Percentiles rank a stretch among this genome's conserved stretches.
Evolutionary conservation across 2,329 filamentous ascomycete genomes (phyloP).

Genomic region (Ophiocordyceps robertsii): DNA sequence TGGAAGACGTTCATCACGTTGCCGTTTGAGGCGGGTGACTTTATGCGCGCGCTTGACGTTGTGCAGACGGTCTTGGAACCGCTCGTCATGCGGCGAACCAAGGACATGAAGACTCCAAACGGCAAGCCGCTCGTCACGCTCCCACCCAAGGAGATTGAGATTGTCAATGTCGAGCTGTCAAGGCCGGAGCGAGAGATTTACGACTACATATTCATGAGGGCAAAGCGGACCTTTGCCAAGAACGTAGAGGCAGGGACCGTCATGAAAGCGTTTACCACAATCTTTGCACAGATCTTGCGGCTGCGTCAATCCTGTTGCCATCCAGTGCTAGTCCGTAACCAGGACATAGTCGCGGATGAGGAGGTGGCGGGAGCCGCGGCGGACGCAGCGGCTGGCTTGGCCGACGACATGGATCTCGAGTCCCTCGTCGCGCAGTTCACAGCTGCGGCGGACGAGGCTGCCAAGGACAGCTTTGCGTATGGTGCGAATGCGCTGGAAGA

Average conservation of each 20-base stretch:
- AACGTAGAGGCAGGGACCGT: slow-evolving; percentile 88
- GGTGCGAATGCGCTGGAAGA: slow-evolving; percentile 79
- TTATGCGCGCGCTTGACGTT: slow-evolving; percentile 84
- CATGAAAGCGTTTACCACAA: slow-evolving; percentile 90
- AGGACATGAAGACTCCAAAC: slow-evolving; percentile 93
- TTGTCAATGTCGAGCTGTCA: slow-evolving; percentile 78
- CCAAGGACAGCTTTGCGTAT: slow-evolving; percentile 50
- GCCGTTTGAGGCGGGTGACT: slow-evolving; percentile 91
- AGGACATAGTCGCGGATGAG: slow-evolving; percentile 74
- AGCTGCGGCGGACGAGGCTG: slow-evolving; percentile 46
- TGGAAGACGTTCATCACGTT: slow-evolving; percentile 99
- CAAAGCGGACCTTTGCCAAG: slow-evolving; percentile 70
- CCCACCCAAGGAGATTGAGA: slow-evolving; percentile 67
- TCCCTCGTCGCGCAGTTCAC: slow-evolving; percentile 77
- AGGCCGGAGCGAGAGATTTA: slow-evolving; percentile 81
- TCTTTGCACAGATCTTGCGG: slow-evolving; percentile 90
- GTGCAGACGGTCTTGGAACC: slow-evolving; percentile 95
- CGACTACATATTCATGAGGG: slow-evolving; percentile 73
- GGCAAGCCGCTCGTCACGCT: slow-evolving; percentile 64
- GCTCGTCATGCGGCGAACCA: slow-evolving; percentile 86
- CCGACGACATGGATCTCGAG: slow-evolving; percentile 92
- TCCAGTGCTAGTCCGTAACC: slow-evolving; percentile 76
- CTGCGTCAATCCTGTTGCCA: slow-evolving; percentile 92
- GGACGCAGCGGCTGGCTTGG: slow-evolving; percentile 67
- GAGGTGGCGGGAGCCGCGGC: slow-evolving; percentile 62